Percentiles rank a stretch among this genome's conserved stretches.
These are phyloP conservation scores for Clavispora carvajalis DNA, from an alignment of 805 yeast species.

Conservation along the genomic window DNA sequence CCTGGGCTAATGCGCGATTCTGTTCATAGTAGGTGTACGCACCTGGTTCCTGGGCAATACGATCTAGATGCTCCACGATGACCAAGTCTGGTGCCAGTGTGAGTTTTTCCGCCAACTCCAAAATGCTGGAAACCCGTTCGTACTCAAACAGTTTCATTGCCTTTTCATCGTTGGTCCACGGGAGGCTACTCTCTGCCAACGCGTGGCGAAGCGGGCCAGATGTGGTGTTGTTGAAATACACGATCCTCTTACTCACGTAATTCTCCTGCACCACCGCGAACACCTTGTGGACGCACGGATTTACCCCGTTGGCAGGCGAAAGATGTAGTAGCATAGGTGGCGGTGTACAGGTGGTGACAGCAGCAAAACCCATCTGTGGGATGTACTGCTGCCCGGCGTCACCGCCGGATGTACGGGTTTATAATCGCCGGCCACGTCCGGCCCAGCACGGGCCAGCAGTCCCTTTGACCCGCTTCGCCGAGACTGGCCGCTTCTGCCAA, in stretches of 20 bases:
- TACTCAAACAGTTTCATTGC: conserved; percentile 10
- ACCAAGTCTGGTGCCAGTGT: conserved; percentile 5
- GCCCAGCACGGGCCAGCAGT: too few relatives aligned
- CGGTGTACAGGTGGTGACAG: neutral
- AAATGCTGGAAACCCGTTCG: conserved; percentile 10
- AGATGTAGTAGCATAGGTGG: neutral
- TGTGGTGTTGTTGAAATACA: conserved; percentile 13
- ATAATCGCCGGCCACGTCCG: neutral
- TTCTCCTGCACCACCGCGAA: conserved; percentile 4
- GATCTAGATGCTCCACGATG: conserved; percentile 13
- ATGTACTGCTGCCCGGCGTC: too few relatives aligned
- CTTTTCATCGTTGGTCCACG: conserved; percentile 8
- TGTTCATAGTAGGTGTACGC: conserved; percentile 5
- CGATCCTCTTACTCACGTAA: conserved; percentile 3
- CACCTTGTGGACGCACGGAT: conserved; percentile 5
- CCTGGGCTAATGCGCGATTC: conserved; percentile 6
- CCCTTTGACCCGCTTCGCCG: too few relatives aligned
- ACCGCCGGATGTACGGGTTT: neutral
- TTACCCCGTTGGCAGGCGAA: neutral
- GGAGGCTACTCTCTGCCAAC: conserved; percentile 4
- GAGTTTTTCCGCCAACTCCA: conserved; percentile 5
- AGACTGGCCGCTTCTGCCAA: too few relatives aligned
- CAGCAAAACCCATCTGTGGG: neutral
- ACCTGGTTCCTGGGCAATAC: conserved; percentile 12
- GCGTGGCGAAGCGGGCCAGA: conserved; percentile 10